These are phyloP conservation scores for Phytophthora fragariaefolia DNA, from an alignment of 352 stramenopile genomes.

Conservation along the genomic window DNA sequence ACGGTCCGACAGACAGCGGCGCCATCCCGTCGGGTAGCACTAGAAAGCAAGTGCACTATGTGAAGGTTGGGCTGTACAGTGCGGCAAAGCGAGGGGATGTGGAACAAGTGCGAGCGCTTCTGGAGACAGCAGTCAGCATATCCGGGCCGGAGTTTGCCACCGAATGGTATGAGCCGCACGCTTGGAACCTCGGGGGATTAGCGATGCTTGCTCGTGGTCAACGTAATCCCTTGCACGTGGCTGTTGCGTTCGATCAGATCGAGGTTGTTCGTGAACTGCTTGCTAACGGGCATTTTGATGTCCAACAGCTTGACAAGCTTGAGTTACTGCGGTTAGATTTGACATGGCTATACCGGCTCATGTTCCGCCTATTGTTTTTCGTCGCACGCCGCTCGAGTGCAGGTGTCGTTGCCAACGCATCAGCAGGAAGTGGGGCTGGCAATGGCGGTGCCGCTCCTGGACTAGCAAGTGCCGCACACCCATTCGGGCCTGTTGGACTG, in stretches of 20 bases:
- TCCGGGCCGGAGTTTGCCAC: slow-evolving; percentile 67
- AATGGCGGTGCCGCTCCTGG: slow-evolving; percentile 33
- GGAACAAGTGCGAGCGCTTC: slow-evolving; percentile 49
- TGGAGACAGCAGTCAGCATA: slow-evolving; percentile 60
- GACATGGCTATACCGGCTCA: slow-evolving; percentile 68
- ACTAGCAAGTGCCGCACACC: slow-evolving; percentile 39
- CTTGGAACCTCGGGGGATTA: slow-evolving; percentile 28
- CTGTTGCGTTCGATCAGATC: slow-evolving; percentile 72
- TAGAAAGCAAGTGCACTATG: slow-evolving; percentile 44
- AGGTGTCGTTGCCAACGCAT: slow-evolving; percentile 29
- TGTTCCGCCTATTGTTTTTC: slow-evolving; percentile 70
- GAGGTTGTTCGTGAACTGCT: slow-evolving; percentile 74
- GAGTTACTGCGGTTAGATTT: slow-evolving; percentile 72
- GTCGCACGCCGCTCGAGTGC: slow-evolving; percentile 39
- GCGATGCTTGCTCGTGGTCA: slow-evolving; percentile 47
- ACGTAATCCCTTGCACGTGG: slow-evolving; percentile 80
- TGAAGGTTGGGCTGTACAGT: slow-evolving; percentile 68
- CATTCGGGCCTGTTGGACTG: slow-evolving; percentile 68
- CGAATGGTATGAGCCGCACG: slow-evolving; percentile 61
- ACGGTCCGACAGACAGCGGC: neutral
- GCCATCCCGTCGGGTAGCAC: slow-evolving; percentile 15
- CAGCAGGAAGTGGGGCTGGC: slow-evolving; percentile 22
- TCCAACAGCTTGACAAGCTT: slow-evolving; percentile 78
- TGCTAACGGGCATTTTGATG: slow-evolving; percentile 63
- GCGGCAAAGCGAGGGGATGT: slow-evolving; percentile 70